Conservation (phyloP, 108 stramenopile species). For the Aureococcus anophagefferens region DNA sequence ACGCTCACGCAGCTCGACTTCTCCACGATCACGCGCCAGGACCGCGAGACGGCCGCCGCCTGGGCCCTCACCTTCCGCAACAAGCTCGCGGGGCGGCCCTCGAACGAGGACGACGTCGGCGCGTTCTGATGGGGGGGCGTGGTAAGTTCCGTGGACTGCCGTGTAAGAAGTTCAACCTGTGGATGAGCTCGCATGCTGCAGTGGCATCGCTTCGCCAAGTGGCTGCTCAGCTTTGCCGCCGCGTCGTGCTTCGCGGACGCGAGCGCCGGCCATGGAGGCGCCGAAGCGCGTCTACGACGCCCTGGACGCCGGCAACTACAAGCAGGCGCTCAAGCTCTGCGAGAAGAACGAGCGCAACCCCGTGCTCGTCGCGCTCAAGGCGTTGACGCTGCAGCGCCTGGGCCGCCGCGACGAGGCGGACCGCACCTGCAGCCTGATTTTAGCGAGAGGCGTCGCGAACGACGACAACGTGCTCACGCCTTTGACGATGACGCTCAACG, state of each 20-base stretch:
- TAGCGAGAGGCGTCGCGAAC: not conserved
- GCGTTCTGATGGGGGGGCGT: no score
- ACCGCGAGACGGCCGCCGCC: not conserved
- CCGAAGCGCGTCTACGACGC: not conserved
- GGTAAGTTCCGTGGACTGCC: no score
- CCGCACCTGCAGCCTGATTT: not conserved
- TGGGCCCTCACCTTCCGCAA: conserved; percentile 10
- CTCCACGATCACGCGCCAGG: conserved; percentile 4
- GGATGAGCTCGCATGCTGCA: no score
- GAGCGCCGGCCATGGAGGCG: no score
- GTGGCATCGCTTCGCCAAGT: no score
- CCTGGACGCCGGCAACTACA: not conserved
- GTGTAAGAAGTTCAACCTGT: no score
- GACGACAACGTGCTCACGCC: not conserved
- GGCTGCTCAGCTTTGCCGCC: no score
- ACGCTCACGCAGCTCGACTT: conserved; percentile 6
- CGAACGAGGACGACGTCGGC: no score
- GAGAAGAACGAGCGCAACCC: not conserved
- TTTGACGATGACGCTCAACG: not conserved
- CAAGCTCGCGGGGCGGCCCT: no score
- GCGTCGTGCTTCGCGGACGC: no score
- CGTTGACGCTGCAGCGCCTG: not conserved
- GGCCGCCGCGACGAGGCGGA: not conserved
- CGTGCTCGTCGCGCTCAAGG: not conserved
- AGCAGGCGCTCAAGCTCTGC: not conserved